Percentiles rank a stretch among this genome's conserved stretches.
phyloP scores from a whole-genome alignment of 768 basidiomycete species.

The Termitomyces sp. region DNA sequence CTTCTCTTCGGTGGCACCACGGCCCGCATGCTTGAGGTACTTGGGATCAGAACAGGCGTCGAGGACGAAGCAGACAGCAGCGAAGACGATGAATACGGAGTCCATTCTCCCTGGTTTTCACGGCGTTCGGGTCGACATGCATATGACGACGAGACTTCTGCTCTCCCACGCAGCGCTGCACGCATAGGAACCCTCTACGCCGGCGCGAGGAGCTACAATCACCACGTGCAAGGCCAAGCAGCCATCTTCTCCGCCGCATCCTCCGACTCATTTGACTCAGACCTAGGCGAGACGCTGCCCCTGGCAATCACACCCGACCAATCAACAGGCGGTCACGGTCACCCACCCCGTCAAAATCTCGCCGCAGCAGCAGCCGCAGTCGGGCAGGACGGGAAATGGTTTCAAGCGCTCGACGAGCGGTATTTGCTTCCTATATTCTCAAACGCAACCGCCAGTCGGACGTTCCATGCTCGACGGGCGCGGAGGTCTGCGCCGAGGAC shows the following conservation, averaged over 20 bases:
- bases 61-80: slow-evolving; percentile 83
- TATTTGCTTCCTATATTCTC: slow-evolving; percentile 92
- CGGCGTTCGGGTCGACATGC: slow-evolving; percentile 41
- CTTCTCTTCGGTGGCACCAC: slow-evolving; percentile 97
- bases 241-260: slow-evolving; percentile 65
- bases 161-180: slow-evolving; percentile 31
- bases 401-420: slow-evolving; percentile 91
- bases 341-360: slow-evolving; percentile 16
- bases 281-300: slow-evolving; percentile 72
- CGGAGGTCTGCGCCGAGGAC: slow-evolving; percentile 39
- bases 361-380: slow-evolving; percentile 20
- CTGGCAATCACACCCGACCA: slow-evolving; percentile 54
- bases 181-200: slow-evolving; percentile 57
- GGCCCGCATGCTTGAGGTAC: slow-evolving; percentile 90
- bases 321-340: slow-evolving; percentile 18
- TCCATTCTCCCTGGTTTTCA: slow-evolving; percentile 33
- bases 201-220: slow-evolving; percentile 52
- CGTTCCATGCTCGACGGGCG: slow-evolving; percentile 77
- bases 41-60: slow-evolving; percentile 94
- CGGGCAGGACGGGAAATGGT: slow-evolving; percentile 88
- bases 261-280: slow-evolving; percentile 76
- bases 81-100: slow-evolving; percentile 45
- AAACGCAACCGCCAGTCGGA: slow-evolving; percentile 84
- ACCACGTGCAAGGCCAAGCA: slow-evolving; percentile 39
- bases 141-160: slow-evolving; percentile 40